Percentiles rank a stretch among this genome's conserved stretches.
Evolutionary conservation across 306 rosid genomes (phyloP).

Genomic region (Oxytropis ochrocephala): DNA sequence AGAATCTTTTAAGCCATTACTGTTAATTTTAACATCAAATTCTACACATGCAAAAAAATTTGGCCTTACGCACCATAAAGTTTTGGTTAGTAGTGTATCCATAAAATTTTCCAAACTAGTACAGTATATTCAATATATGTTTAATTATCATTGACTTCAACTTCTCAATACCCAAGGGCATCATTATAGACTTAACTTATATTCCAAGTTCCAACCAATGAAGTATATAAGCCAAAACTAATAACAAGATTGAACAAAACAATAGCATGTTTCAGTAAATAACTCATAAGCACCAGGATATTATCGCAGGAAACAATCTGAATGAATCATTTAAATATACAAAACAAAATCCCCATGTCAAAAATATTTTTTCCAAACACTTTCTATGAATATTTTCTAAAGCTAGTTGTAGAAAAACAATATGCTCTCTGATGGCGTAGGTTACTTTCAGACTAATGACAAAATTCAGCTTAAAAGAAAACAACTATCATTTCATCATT

Average conservation of each 20-base stretch:
- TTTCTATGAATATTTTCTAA: slow-evolving; percentile 4
- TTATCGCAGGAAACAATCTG: slow-evolving; percentile 1
- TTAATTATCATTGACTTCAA: neutral
- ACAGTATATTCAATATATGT: neutral
- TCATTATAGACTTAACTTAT: neutral
- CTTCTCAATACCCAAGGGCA: neutral
- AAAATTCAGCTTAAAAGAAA: neutral
- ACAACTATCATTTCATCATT: neutral
- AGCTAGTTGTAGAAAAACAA: slow-evolving; percentile 1
- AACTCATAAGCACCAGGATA: slow-evolving; percentile 5
- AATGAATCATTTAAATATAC: neutral
- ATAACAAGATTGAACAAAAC: neutral
- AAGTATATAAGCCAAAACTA: neutral
- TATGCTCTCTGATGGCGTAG: neutral
- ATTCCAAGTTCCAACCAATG: neutral
- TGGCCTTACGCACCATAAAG: neutral
- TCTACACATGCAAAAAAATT: neutral
- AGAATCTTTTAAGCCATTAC: neutral
- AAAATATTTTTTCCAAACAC: neutral
- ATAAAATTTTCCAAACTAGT: neutral
- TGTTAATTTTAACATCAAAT: neutral
- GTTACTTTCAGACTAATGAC: neutral
- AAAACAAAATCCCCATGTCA: slow-evolving; percentile 7
- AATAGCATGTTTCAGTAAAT: neutral
- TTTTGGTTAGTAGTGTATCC: neutral